Conservation (phyloP, 331 rosid genomes). For the Arachis monticola region DNA sequence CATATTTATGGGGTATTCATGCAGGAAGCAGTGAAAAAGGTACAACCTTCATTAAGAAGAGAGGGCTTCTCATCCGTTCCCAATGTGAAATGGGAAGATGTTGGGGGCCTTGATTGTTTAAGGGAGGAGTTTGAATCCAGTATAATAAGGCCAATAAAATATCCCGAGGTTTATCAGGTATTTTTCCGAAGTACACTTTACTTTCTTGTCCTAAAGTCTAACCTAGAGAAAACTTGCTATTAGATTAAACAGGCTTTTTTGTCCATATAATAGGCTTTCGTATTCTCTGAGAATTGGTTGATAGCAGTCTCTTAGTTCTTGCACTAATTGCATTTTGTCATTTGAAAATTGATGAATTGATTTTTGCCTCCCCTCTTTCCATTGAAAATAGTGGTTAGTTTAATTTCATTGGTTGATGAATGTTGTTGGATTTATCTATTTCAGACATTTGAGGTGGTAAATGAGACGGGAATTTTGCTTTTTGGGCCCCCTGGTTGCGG, state of each 20-base stretch:
- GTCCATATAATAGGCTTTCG: background rate
- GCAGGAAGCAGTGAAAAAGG: slow-evolving; percentile 73
- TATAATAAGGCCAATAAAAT: slow-evolving; percentile 65
- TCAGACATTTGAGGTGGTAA: no score
- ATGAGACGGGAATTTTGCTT: no score
- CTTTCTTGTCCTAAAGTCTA: background rate
- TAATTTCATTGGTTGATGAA: no score
- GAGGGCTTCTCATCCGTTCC: slow-evolving; percentile 93
- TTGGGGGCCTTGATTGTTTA: slow-evolving; percentile 80
- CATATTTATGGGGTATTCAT: slow-evolving; percentile 10
- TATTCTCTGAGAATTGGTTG: slow-evolving; percentile 5
- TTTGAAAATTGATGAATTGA: no score
- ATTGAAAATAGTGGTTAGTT: no score
- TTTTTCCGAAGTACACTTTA: background rate
- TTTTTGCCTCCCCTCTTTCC: no score
- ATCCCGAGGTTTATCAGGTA: slow-evolving; percentile 81
- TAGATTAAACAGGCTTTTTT: slow-evolving; percentile 3
- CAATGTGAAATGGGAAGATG: slow-evolving; percentile 83
- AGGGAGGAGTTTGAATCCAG: slow-evolving; percentile 71
- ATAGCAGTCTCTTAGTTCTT: slow-evolving; percentile 4
- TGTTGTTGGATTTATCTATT: no score
- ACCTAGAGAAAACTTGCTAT: slow-evolving; percentile 14
- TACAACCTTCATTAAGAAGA: slow-evolving; percentile 86
- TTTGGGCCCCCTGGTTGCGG: no score
- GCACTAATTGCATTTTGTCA: background rate